Conservation (phyloP, 345 rosid genomes). For the Bretschneidera sinensis region DNA sequence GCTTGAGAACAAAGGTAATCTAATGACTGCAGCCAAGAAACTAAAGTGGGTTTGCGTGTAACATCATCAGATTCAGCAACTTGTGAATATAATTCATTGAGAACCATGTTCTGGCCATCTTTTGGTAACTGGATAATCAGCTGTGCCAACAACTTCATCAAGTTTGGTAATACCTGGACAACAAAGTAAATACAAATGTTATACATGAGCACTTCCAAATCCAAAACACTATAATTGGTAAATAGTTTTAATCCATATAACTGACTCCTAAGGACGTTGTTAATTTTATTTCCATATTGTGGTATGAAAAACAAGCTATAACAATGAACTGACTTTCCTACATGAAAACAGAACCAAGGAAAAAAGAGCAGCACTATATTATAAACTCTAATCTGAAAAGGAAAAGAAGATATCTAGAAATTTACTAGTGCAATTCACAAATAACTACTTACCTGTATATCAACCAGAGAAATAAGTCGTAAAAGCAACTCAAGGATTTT, state of each 20-base stretch:
- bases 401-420: neutral
- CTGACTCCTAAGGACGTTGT: neutral
- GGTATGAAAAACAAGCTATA: slow-evolving; percentile 1
- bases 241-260: neutral
- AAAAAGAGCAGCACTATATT: neutral
- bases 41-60: slow-evolving; percentile 75
- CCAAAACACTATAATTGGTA: too few relatives aligned
- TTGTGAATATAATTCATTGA: slow-evolving; percentile 66
- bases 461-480: slow-evolving; percentile 72
- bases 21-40: slow-evolving; percentile 88
- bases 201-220: neutral
- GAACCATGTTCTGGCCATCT: slow-evolving; percentile 73
- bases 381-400: neutral
- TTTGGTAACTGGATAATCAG: slow-evolving; percentile 58
- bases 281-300: neutral
- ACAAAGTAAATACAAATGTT: slow-evolving; percentile 5
- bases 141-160: slow-evolving; percentile 79
- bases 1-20: slow-evolving; percentile 58
- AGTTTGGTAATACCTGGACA: slow-evolving; percentile 64
- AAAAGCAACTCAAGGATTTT: slow-evolving; percentile 69
- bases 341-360: slow-evolving; percentile 1
- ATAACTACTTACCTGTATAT: slow-evolving; percentile 62
- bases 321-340: slow-evolving; percentile 4
- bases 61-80: slow-evolving; percentile 95
- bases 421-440: neutral